phyloP scores from a whole-genome alignment of 2,329 filamentous ascomycete species.

The Stagonosporopsis rhizophila region DNA sequence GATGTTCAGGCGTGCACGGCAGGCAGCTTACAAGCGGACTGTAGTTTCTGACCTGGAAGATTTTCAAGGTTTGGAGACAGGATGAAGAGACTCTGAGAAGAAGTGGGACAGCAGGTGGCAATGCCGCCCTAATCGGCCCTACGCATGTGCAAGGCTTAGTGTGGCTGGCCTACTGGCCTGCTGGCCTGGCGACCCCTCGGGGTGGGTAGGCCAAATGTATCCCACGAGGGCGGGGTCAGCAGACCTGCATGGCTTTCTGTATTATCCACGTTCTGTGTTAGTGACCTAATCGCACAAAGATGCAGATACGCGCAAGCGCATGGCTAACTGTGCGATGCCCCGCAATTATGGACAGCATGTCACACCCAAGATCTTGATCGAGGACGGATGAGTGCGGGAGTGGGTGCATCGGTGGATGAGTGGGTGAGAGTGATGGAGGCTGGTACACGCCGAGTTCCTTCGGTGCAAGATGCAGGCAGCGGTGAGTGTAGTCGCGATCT shows the following conservation, averaged over 20 bases:
- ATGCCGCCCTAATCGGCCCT: constrained; percentile 19
- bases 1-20: not conserved
- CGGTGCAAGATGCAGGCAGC: constrained; percentile 12
- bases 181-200: constrained; percentile 1
- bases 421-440: constrained; percentile 5
- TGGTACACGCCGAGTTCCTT: constrained; percentile 7
- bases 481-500: constrained; percentile 9
- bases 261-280: constrained; percentile 9
- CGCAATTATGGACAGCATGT: not conserved
- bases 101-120: constrained; percentile 13
- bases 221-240: constrained; percentile 18
- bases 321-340: constrained; percentile 9
- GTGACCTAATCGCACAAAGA: constrained; percentile 4
- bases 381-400: constrained; percentile 1
- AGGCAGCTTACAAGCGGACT: constrained; percentile 6
- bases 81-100: constrained; percentile 1
- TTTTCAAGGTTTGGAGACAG: not conserved
- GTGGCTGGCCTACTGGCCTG: constrained; percentile 6
- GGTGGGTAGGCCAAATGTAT: constrained; percentile 2
- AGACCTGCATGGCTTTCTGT: constrained; percentile 16
- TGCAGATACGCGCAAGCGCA: constrained; percentile 16
- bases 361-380: constrained; percentile 4
- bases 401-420: not conserved
- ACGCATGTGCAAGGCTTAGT: constrained; percentile 10
- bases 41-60: not conserved